Base-by-base conservation (phyloP, 495 filamentous ascomycete species). In the Hyaloscypha variabilis region DNA sequence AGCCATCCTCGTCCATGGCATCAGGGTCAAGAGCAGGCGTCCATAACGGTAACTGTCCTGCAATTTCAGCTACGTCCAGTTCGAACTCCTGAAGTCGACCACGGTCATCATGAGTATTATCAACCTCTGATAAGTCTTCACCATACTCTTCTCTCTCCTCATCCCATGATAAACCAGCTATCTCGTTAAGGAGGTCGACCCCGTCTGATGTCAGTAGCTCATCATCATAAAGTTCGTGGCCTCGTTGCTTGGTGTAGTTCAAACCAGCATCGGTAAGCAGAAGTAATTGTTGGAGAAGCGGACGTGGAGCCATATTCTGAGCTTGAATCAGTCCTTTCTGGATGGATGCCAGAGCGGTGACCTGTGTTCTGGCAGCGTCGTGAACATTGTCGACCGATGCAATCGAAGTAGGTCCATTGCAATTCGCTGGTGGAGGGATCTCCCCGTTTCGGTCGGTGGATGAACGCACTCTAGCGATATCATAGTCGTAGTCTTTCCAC, bases 401-500 rank as follows among this genome's bases (percentile, higher is more conserved):
- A 6, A 65, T 10, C 4, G 62, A 28, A 36, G 60, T 65, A 5
- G 70, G 70, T 0, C 70, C 70, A 29, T 63, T 62, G 50, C 55
- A 72, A 59, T 69, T 72, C 1, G 6, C 13, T n/a, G 70, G 70
- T 8, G 64, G 36, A 11, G n/a, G 24, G 13, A 69, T 31, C 6
- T 39, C 4, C 11, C 30, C 46, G 17, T 59, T 23, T 14, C 17
- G 49, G 3, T 56, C 19, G 1, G 54, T 3, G 30, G 21, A 11
- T 39, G 50, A 28, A 50, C 39, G 29, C 2, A 26, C 28, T 14
- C 70, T 63, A 21, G 67, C 67, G 39, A 56, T 30, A 17, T 26
- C 23, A 49, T 69, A 72, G 29, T 63, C 58, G 8, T 42, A 28
- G 51, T 72, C 70, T 23, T 65, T 67, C 52, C 50, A 63, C 14